phyloP scores from a whole-genome alignment of 208 protist genomes.

The Vickermania spadyakhi region DNA sequence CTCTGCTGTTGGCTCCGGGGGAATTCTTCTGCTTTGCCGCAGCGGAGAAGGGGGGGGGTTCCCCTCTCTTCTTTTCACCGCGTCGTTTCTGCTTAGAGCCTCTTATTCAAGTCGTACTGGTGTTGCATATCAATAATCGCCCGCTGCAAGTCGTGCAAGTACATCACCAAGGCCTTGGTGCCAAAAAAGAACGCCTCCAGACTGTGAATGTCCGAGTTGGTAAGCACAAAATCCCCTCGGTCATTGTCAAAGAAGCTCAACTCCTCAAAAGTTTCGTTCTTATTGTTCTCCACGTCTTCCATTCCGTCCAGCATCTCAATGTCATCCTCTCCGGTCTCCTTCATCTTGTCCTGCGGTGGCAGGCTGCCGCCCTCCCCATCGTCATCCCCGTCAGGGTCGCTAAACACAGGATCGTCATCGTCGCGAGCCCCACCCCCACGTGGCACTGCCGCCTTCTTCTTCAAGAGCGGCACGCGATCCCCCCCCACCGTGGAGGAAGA shows the following conservation, averaged over 20 bases:
- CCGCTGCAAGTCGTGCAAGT: constrained; percentile 61
- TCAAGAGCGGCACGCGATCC: neutral
- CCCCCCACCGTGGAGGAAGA: constrained; percentile 1
- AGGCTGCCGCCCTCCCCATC: neutral
- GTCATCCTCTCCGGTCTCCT: neutral
- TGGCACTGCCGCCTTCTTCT: neutral
- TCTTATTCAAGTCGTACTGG: constrained; percentile 49
- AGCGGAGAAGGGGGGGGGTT: no score
- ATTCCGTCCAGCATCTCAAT: neutral
- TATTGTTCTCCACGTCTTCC: constrained; percentile 1
- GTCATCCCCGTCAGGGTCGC: neutral
- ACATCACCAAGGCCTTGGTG: constrained; percentile 46
- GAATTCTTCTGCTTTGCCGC: no score
- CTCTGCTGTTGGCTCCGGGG: no score
- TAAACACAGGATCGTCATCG: neutral
- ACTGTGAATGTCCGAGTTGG: constrained; percentile 79
- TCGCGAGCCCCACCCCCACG: neutral
- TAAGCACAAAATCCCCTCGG: constrained; percentile 55
- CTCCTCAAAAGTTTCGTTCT: constrained; percentile 3
- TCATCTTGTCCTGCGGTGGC: neutral
- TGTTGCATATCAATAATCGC: constrained; percentile 68
- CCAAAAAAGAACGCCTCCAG: constrained; percentile 81
- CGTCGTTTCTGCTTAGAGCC: constrained; percentile 31
- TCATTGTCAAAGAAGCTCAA: constrained; percentile 20
- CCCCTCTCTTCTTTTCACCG: neutral